phyloP scores from a whole-genome alignment of 2,329 filamentous ascomycete species.

The Colletotrichum lini region DNA sequence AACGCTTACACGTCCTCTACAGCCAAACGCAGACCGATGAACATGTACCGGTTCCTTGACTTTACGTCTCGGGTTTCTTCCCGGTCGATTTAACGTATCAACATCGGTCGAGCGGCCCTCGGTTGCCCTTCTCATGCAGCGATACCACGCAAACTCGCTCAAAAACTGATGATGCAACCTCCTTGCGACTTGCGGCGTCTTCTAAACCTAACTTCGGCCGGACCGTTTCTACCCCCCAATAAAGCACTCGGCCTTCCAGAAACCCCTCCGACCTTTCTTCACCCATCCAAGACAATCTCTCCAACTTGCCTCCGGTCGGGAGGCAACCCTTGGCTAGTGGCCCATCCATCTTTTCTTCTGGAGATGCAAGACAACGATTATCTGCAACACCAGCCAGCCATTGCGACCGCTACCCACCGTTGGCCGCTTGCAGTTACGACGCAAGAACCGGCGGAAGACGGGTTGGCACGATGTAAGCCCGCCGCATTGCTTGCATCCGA shows the following conservation, averaged over 20 bases:
- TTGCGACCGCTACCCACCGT: slow-evolving; percentile 15
- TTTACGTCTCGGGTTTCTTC: slow-evolving; percentile 17
- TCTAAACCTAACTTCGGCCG: slow-evolving; percentile 32
- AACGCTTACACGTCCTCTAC: slow-evolving; percentile 30
- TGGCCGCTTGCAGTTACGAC: slow-evolving; percentile 21
- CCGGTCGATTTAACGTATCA: slow-evolving; percentile 31
- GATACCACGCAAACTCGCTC: slow-evolving; percentile 19
- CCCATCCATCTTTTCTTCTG: slow-evolving; percentile 14
- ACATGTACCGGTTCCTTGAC: not conserved
- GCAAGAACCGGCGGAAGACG: slow-evolving; percentile 37
- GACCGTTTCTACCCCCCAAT: slow-evolving; percentile 10
- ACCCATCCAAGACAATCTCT: slow-evolving; percentile 27
- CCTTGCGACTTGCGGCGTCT: slow-evolving; percentile 9
- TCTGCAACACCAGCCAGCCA: slow-evolving; percentile 28
- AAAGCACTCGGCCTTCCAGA: slow-evolving; percentile 18
- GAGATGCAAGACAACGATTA: slow-evolving; percentile 26
- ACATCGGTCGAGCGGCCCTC: slow-evolving; percentile 20
- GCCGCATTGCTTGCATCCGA: slow-evolving; percentile 34
- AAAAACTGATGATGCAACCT: slow-evolving; percentile 31
- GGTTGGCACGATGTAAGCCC: slow-evolving; percentile 33
- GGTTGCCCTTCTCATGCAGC: slow-evolving; percentile 27
- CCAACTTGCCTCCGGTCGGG: slow-evolving; percentile 7
- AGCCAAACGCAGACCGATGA: not conserved
- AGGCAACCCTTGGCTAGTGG: slow-evolving; percentile 14
- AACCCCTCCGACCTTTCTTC: slow-evolving; percentile 20